Base-by-base conservation (phyloP, 305 asterid species). In the Solanum chacoense region DNA sequence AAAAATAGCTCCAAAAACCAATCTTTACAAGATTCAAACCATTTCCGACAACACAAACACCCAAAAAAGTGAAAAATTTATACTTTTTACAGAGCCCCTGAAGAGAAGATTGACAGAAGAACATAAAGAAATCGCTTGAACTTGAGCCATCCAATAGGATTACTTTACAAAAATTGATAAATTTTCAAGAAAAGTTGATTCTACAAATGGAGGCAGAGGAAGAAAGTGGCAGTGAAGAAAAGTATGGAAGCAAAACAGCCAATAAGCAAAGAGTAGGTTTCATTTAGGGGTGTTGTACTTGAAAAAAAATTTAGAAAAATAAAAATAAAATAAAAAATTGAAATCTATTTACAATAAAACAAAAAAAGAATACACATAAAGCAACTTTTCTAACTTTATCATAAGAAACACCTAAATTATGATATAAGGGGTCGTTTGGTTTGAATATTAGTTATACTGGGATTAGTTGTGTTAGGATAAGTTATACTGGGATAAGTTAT, bases 111-210 rank as follows among this genome's bases (percentile, higher is more conserved):
- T 89, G 88, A 91, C 32, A 85, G 92, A 93, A 90, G 94, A 90
- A 85, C 90, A 94, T 31, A 93, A 92, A 73, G 92, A 92, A 28
- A 91, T 87, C 29, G 95, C 92, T 85, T 92, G 95, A 55, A 93
- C 86, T 74, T 93, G 95, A 90, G 94, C 94, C 98, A 95, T 95
- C 85, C 3, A 42, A 2, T 40, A 40, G 8, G 2, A 80, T 38
- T 28, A 7, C 26, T 80, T 14, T 14, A 28, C 37, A 80, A 24
- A 45, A 63, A 24, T 26, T 38, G 65, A 38, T 24, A 78, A 37
- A 2, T 45, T 2, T 75, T 75, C 16, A 5, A 20, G 83, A 76
- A 35, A 5, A 35, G 79, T 8, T 16, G 79, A 73, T 8, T 31
- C 22, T 36, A 18, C 28, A 72, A 37, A 77, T 11, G 34, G 84